Base-by-base conservation (phyloP, 2,329 filamentous ascomycete species). In the Westerdykella ornata region DNA sequence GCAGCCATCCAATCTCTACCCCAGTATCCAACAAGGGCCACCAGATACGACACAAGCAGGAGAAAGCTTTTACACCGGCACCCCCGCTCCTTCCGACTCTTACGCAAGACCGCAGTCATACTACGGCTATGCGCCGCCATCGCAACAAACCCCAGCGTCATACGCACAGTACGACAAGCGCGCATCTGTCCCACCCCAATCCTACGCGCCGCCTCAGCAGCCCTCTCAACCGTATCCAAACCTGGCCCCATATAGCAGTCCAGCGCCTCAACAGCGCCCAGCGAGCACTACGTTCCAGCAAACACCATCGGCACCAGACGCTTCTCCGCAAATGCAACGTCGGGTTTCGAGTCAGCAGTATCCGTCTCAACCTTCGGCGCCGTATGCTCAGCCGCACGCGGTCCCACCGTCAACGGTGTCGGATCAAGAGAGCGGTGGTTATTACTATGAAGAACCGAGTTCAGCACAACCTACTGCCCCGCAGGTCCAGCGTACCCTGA, bases 41-140 rank as follows among this genome's bases (percentile, higher is more conserved):
- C 52, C 53, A 2, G 56, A 59, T 6, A n/a, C 22, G 12, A 48
- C 46, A 12, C 73, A 80, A 6, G 76, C 75, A 1, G 80, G 81
- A 8, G 89, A 96, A 60, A 90, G 74, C 65, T 96, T 85, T 63
- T 96, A 96, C 63, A 85, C 80, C 12, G 79, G 80, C 28, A 84
- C 82, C 51, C 70, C 77, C 32, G 71, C 66, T 37, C 63, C 66
- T 49, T 57, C 66, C 64, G 68, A 73, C 7, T 58, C 72, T 4
- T 76, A 77, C 48, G 66, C 62, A 9, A 60, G 70, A 35, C 71
- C 73, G 9, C 76, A 76, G 39, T 70, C 73, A 14, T 65, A 70
- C 29, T 82, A 81, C 47, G 69, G 70, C 29, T 71, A 70, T 39
- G 55, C 54, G 30, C 40, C 54, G 19, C 45, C 56, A 14, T 53